phyloP scores from a whole-genome alignment of 2,329 filamentous ascomycete genomes.

The Zelopaecilomyces penicillatus region DNA sequence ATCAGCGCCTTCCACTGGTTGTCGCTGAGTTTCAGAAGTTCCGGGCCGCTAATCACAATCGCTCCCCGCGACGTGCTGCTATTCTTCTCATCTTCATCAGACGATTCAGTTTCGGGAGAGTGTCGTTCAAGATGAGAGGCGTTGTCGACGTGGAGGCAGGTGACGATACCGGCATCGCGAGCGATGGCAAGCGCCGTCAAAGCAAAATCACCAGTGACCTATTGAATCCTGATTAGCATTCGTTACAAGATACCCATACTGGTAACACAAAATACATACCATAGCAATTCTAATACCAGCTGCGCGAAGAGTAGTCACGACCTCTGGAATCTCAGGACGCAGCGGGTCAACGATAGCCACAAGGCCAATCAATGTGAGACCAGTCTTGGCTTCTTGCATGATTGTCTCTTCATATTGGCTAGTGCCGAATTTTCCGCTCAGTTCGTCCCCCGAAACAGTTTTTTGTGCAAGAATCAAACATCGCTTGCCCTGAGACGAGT shows the following conservation, averaged over 20 bases:
- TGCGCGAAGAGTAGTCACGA: slow-evolving; percentile 56
- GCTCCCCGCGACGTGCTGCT: slow-evolving; percentile 26
- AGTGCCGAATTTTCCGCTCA: slow-evolving; percentile 34
- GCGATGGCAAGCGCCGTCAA: slow-evolving; percentile 68
- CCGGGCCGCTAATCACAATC: slow-evolving; percentile 56
- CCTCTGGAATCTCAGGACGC: slow-evolving; percentile 60
- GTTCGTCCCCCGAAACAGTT: slow-evolving; percentile 32
- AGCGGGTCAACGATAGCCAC: slow-evolving; percentile 74
- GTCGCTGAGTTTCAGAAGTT: slow-evolving; percentile 57
- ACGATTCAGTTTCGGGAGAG: slow-evolving; percentile 5
- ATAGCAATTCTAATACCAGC: slow-evolving; percentile 72
- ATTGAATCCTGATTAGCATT: neutral
- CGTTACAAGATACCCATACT: neutral
- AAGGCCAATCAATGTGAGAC: slow-evolving; percentile 63
- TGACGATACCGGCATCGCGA: slow-evolving; percentile 63
- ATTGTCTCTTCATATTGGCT: slow-evolving; percentile 45
- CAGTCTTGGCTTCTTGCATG: slow-evolving; percentile 42
- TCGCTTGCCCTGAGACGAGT: slow-evolving; percentile 60
- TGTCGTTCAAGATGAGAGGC: slow-evolving; percentile 41
- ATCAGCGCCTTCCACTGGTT: slow-evolving; percentile 60
- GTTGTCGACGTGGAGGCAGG: slow-evolving; percentile 43
- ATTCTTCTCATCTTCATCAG: slow-evolving; percentile 17
- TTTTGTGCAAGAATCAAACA: slow-evolving; percentile 61
- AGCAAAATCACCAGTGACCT: slow-evolving; percentile 69
- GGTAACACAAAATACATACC: slow-evolving; percentile 32